A percentile compares a stretch with the other conserved stretches of the same genome.
Evolutionary conservation across 352 stramenopile genomes (phyloP).

Genomic region (Phytophthora rubi): DNA sequence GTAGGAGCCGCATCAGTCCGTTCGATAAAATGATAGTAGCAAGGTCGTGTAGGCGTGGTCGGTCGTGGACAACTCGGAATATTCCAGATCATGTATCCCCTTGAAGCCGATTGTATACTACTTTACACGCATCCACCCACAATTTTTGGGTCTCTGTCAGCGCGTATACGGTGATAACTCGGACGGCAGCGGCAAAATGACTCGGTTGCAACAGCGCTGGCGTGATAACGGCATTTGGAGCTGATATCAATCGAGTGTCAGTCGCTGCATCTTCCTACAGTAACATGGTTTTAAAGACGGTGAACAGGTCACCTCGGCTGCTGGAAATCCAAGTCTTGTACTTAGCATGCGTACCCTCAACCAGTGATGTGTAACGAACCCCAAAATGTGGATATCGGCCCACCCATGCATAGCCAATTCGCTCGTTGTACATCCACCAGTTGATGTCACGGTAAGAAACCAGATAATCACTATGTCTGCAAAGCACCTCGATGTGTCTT

Average conservation of each 20-base stretch:
- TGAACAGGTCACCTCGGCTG: no score
- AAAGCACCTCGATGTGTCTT: no score
- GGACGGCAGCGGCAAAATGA: background rate
- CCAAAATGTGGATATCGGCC: slow-evolving; percentile 7
- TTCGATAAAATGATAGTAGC: slow-evolving; percentile 7
- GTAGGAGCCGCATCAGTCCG: background rate
- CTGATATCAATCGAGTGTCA: no score
- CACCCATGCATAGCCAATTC: slow-evolving; percentile 1
- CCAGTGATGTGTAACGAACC: background rate
- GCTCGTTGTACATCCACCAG: background rate
- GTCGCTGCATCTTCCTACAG: no score
- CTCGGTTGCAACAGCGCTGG: background rate
- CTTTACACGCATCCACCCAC: background rate
- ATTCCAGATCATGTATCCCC: background rate
- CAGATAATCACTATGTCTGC: no score
- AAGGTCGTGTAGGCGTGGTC: slow-evolving; percentile 9
- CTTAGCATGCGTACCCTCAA: slow-evolving; percentile 10
- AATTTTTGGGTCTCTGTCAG: slow-evolving; percentile 2
- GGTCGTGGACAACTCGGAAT: slow-evolving; percentile 5
- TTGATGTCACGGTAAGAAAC: background rate
- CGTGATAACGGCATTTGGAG: no score
- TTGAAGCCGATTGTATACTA: background rate
- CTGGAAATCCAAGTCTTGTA: slow-evolving; percentile 5
- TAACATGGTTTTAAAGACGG: no score
- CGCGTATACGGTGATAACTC: background rate